phyloP scores from a whole-genome alignment of 305 asterid genomes.

The Fraxinus paxiana region DNA sequence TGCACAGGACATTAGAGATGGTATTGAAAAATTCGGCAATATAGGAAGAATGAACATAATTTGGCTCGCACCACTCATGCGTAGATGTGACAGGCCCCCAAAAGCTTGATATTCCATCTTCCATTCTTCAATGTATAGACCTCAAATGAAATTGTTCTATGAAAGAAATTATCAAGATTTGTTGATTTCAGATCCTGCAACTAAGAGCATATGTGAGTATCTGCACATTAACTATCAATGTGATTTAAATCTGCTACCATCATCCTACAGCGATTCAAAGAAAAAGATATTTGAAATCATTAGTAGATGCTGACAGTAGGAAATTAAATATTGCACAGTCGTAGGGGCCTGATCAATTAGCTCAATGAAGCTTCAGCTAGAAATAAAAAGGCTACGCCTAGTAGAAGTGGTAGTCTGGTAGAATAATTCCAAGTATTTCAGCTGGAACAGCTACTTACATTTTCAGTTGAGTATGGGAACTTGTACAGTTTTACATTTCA shows the following conservation, averaged over 20 bases:
- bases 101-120: conserved; percentile 58
- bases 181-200: conserved; percentile 28
- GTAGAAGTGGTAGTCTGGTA: not conserved
- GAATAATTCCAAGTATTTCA: not conserved
- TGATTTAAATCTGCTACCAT: not conserved
- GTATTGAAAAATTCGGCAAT: conserved; percentile 86
- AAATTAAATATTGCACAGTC: not conserved
- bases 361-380: conserved; percentile 43
- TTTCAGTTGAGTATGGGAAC: not conserved
- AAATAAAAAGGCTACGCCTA: not conserved
- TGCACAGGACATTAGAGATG: conserved; percentile 64
- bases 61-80: conserved; percentile 88
- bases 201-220: conserved; percentile 4
- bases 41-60: conserved; percentile 72
- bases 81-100: conserved; percentile 97
- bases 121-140: conserved; percentile 45
- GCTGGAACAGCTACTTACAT: not conserved
- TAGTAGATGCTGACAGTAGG: not conserved
- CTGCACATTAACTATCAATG: not conserved
- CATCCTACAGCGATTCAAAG: not conserved
- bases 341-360: conserved; percentile 32
- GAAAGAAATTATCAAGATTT: conserved; percentile 2
- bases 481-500: not conserved
- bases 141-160: conserved; percentile 6
- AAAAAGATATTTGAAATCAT: not conserved